Evolutionary conservation across 257 asterid species (phyloP).

Genomic region (Solanum bulbocastanum): DNA sequence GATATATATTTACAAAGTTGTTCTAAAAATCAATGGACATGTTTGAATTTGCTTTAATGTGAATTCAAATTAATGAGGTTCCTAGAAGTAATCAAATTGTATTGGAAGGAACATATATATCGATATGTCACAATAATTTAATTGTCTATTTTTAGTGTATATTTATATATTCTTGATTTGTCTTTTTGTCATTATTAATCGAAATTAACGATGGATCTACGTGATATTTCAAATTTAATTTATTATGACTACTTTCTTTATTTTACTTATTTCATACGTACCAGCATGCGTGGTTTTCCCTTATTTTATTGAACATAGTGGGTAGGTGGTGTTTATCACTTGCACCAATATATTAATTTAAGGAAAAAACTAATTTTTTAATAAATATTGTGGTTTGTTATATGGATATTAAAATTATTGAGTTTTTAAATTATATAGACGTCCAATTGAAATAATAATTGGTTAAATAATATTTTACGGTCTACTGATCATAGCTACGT

Average conservation of each 20-base stretch:
- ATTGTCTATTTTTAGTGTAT: not conserved
- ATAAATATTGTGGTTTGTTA: not conserved
- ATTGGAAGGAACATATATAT: not conserved
- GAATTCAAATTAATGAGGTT: too few relatives aligned
- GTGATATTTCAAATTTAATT: not conserved
- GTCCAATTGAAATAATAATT: not conserved
- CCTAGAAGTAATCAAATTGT: not conserved
- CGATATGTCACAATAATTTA: not conserved
- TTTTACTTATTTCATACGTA: not conserved
- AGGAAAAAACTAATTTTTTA: not conserved
- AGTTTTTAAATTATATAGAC: not conserved
- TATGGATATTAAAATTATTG: not conserved
- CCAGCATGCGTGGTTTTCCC: not conserved
- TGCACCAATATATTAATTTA: not conserved
- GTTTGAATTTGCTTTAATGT: not conserved
- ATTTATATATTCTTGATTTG: not conserved
- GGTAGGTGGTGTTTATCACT: not conserved
- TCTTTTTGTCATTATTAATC: not conserved
- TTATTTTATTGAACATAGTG: not conserved
- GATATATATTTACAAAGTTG: too few relatives aligned
- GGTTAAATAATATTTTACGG: not conserved
- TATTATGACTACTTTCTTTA: not conserved
- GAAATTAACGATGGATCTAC: not conserved
- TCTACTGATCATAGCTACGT: not conserved
- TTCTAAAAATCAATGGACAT: too few relatives aligned